phyloP scores from a whole-genome alignment of 73 alveolate genomes.

The Strombidium stylifer region DNA sequence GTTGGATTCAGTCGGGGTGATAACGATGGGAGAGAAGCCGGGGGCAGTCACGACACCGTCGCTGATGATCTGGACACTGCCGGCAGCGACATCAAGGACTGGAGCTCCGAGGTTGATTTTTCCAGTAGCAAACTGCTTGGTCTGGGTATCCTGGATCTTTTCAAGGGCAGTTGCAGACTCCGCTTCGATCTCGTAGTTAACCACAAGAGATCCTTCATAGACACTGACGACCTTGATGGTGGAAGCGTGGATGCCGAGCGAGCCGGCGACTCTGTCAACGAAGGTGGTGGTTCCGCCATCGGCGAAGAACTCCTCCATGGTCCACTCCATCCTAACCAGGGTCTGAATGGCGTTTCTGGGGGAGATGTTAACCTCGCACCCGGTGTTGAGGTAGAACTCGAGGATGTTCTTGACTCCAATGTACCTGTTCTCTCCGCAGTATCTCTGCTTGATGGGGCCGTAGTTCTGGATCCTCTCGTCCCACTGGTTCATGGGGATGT shows the following conservation, averaged over 20 bases:
- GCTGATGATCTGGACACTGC: background rate
- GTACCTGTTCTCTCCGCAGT: slow-evolving; percentile 46
- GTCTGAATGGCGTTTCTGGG: slow-evolving; percentile 21
- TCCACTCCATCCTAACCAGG: slow-evolving; percentile 33
- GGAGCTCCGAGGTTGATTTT: slow-evolving; percentile 26
- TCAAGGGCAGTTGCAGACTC: background rate
- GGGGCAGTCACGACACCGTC: too few species aligned
- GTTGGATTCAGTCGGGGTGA: too few species aligned
- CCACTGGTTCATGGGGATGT: slow-evolving; percentile 16
- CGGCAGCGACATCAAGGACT: background rate
- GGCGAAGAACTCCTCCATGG: slow-evolving; percentile 40
- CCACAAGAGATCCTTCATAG: slow-evolving; percentile 45
- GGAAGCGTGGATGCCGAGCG: slow-evolving; percentile 39
- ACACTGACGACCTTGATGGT: slow-evolving; percentile 53
- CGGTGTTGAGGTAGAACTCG: slow-evolving; percentile 35
- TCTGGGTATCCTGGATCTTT: background rate
- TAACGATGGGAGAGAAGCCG: too few species aligned
- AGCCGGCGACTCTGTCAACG: slow-evolving; percentile 46
- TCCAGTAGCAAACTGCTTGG: background rate
- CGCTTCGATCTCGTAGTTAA: background rate
- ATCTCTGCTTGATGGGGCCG: slow-evolving; percentile 2
- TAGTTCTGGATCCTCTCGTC: background rate
- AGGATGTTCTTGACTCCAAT: slow-evolving; percentile 10
- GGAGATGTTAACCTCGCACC: slow-evolving; percentile 9
- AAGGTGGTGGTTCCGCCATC: slow-evolving; percentile 39